Evolutionary conservation across 164 flowering plant species (phyloP).

Genomic region (grape (Vitis vinifera)): ASM3070453v1 NC_081817.1:27345501-27346000

Average conservation of each 20-base stretch:
- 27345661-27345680: neutral
- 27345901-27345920: neutral
- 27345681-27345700: neutral
- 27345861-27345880: neutral
- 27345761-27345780: no score
- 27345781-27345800: no score
- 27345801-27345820: no score
- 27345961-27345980: constrained; percentile 95
- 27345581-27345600: no score
- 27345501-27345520: no score
- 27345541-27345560: no score
- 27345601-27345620: no score
- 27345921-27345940: neutral
- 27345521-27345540: no score
- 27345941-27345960: constrained; percentile 25
- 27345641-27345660: neutral
- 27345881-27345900: neutral
- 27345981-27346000: constrained; percentile 89
- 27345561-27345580: no score
- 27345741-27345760: neutral
- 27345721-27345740: neutral
- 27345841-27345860: neutral
- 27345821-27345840: neutral
- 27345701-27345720: neutral
- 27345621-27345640: neutral